Evolutionary conservation across 1,139 yeast species (phyloP).

Genomic region (Blastobotrys malaysiensis): DNA sequence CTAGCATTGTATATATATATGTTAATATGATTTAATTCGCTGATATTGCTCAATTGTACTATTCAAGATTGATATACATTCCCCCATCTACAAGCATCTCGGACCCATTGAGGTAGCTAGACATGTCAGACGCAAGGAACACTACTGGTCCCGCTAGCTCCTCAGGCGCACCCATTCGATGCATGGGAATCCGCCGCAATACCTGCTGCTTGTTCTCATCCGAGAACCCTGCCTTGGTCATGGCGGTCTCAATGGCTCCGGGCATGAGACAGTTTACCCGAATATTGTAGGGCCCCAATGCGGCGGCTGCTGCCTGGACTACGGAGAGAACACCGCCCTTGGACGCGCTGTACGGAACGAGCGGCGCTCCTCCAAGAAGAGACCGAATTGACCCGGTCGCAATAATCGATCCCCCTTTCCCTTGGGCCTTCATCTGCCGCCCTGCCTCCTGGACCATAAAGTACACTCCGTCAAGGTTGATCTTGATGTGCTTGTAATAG

Average conservation of each 20-base stretch:
- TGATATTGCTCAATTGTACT: constrained; percentile 6
- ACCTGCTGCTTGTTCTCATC: constrained; percentile 36
- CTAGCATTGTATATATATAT: not conserved
- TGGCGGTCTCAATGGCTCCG: constrained; percentile 41
- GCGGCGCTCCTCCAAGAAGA: constrained; percentile 25
- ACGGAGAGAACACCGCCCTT: constrained; percentile 44
- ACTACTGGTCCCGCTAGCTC: constrained; percentile 46
- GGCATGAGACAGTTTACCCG: constrained; percentile 40
- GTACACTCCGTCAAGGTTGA: constrained; percentile 43
- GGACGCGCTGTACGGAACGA: constrained; percentile 45
- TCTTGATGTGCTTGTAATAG: constrained; percentile 37
- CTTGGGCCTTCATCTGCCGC: constrained; percentile 40
- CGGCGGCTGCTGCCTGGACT: constrained; percentile 43
- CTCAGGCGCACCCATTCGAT: constrained; percentile 40
- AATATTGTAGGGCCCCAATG: constrained; percentile 35
- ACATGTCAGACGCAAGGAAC: constrained; percentile 43
- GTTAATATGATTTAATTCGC: not conserved
- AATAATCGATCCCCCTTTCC: constrained; percentile 45
- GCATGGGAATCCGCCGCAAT: constrained; percentile 39
- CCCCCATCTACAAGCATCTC: constrained; percentile 47
- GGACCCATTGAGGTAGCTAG: constrained; percentile 42
- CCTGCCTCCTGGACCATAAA: constrained; percentile 44
- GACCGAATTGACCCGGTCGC: constrained; percentile 37
- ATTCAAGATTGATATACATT: constrained; percentile 41
- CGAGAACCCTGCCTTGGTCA: constrained; percentile 39